Evolutionary conservation across 1,284 basidiomycete genomes (phyloP), one percentile per base, ranked within the genome.

Genomic region (Schizopora paradoxa): DNA sequence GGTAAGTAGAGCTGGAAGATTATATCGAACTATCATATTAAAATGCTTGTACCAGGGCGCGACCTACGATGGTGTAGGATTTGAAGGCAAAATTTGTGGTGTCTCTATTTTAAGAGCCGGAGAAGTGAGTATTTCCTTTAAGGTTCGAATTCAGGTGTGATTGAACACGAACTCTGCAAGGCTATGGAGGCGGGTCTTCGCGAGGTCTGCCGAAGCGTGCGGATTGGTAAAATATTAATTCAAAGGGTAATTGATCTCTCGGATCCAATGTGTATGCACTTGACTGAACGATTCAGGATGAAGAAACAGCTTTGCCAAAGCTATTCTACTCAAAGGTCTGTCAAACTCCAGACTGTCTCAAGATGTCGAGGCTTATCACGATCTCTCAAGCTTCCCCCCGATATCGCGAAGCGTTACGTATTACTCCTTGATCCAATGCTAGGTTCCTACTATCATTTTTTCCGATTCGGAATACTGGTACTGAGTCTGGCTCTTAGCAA

Each of bases 381-480:
- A 21, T 14, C 37, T 25, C 66, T 74, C 72, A 57, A 97, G 82
- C 82, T 98, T 41, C 95, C 95, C 2, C 86, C 86, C 59, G 95
- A 99, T 62, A 97, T 99, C 49, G 80, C 86, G 0, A 72, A 79
- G 31, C 83, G 95, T 44, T 99, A 95, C 65, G 91, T 95, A 39
- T 79, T 99, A 27, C 77, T 99, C 11, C 79, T 99, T 11, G 95
- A 99, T 63, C 95, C 95, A 1, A 99, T 99, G 95, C 82, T 99
- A 32, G 91, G 91, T 91, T 8, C 27, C 13, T 21, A 11, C 31
- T 47, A 23, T 44, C n/a, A 25, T 29, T 22, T 19, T 37, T 39
- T 13, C 36, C 29, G 14, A 23, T 40, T 49, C 13, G 21, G 13
- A 11, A 28, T 35, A 18, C 43, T 37, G 32, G 31, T 32, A 7